Evolutionary conservation across 2,329 filamentous ascomycete species (phyloP).

Genomic region (Fragosphaeria purpurea): DNA sequence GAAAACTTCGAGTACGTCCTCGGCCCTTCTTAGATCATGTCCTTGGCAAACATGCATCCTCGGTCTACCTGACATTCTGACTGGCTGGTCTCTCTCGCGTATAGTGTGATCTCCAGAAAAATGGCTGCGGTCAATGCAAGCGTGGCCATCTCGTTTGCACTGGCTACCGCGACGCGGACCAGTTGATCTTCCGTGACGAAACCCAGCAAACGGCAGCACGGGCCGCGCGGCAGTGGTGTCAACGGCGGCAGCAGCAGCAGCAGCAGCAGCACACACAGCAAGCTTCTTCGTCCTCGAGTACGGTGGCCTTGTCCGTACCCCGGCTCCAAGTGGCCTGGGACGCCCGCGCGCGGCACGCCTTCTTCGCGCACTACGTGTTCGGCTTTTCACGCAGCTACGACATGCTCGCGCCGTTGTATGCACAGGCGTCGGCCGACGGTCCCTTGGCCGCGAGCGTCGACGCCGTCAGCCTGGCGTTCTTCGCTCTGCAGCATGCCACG

Average conservation of each 20-base stretch:
- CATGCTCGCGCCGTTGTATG: background rate
- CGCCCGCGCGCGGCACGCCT: background rate
- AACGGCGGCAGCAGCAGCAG: too few species aligned
- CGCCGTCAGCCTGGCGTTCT: background rate
- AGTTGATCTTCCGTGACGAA: background rate
- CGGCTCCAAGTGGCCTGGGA: background rate
- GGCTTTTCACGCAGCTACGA: background rate
- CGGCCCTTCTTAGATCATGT: too few species aligned
- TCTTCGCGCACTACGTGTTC: background rate
- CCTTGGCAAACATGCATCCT: too few species aligned
- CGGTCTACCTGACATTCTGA: too few species aligned
- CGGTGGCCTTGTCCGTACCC: background rate
- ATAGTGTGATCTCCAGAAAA: background rate
- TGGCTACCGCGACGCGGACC: background rate
- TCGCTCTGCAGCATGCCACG: background rate
- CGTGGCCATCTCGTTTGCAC: background rate
- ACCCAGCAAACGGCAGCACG: background rate
- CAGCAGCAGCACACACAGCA: too few species aligned
- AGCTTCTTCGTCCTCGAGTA: too few species aligned
- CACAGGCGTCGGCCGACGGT: background rate
- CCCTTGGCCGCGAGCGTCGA: background rate
- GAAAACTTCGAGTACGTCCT: background rate
- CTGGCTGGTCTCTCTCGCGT: too few species aligned
- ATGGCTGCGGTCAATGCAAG: background rate
- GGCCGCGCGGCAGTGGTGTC: too few species aligned